Conservation (phyloP, 176 grass and related monocot species). For the Rhynchospora tenuis region DNA sequence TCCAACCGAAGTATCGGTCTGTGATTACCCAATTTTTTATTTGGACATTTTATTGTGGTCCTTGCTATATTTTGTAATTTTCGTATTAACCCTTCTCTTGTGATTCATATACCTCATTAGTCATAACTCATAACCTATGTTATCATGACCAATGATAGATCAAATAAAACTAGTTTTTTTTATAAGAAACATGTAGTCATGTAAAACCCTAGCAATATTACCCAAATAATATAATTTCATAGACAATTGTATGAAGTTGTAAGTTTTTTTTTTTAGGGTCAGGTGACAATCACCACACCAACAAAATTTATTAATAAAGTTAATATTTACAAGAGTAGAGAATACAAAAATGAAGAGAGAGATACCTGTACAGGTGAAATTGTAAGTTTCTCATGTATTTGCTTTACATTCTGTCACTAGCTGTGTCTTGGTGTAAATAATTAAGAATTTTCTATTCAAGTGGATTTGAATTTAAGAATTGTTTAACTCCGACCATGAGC, state of each 20-base stretch:
- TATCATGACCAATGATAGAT: not conserved
- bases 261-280: no score
- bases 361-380: no score
- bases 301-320: no score
- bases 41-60: not conserved
- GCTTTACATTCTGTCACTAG: not conserved
- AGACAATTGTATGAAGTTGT: no score
- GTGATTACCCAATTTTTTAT: not conserved
- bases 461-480: constrained; percentile 5
- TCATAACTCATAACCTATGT: not conserved
- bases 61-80: constrained; percentile 4
- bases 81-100: not conserved
- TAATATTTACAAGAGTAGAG: no score
- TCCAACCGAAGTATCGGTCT: not conserved
- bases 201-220: not conserved
- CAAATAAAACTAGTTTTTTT: not conserved
- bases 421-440: not conserved
- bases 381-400: no score
- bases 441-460: not conserved
- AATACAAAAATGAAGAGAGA: no score
- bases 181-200: not conserved
- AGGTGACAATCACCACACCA: no score
- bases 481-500: constrained; percentile 15
- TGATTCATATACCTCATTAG: not conserved
- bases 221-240: no score